Percentiles rank a stretch among this genome's conserved stretches.
phyloP scores from a whole-genome alignment of 148 eudicot genomes.

The Nyssa sinensis region DNA sequence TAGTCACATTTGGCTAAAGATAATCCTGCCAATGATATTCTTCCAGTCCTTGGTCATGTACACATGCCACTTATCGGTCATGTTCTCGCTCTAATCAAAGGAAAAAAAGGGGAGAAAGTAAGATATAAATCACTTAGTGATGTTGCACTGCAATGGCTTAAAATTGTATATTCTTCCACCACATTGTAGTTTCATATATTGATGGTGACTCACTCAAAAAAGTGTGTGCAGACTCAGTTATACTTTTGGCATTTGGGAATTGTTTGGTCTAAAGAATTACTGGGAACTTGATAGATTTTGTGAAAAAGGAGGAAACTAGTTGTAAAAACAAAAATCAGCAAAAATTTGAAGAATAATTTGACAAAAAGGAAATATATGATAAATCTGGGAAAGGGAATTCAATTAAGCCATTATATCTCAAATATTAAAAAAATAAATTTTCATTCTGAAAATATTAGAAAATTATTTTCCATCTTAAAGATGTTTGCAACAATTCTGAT shows the following conservation, averaged over 20 bases:
- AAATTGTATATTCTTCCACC: background rate
- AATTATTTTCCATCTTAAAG: background rate
- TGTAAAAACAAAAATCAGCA: background rate
- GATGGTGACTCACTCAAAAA: background rate
- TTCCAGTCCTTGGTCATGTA: conserved; percentile 99
- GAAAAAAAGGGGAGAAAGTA: background rate
- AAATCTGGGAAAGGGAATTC: background rate
- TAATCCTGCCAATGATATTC: conserved; percentile 90
- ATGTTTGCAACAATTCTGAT: background rate
- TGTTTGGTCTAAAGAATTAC: background rate
- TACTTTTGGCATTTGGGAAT: background rate
- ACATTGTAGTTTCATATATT: background rate
- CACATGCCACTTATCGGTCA: conserved; percentile 91
- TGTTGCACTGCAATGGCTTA: background rate
- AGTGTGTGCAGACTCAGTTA: background rate
- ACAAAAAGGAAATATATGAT: too few species aligned
- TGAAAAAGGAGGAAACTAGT: background rate
- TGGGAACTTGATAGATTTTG: background rate
- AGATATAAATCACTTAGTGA: background rate
- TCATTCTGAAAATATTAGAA: background rate
- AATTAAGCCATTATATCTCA: background rate
- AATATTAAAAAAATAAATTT: background rate
- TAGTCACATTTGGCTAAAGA: conserved; percentile 90
- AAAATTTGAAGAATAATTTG: background rate
- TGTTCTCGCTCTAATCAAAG: conserved; percentile 76